Percentiles rank a stretch among this genome's conserved stretches.
phyloP scores from a whole-genome alignment of 176 grass and related monocot species.

The Hsuehochloa calcarea region DNA sequence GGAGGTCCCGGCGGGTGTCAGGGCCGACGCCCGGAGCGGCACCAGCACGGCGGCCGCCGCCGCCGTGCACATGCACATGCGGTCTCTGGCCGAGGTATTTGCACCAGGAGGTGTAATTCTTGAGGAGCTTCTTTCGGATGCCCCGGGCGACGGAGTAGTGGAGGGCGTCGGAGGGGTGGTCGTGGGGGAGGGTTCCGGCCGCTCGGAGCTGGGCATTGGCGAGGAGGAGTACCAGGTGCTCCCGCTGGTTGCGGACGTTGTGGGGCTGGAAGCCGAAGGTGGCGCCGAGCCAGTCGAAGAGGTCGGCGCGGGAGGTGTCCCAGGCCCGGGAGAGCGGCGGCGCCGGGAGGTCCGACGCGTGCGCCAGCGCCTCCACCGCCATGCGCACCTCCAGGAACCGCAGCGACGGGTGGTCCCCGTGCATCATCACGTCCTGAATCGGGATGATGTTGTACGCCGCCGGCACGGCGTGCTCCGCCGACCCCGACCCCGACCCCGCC shows the following conservation, averaged over 20 bases:
- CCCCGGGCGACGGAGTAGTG: constrained; percentile 42
- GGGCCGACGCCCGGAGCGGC: neutral
- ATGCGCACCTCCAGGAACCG: constrained; percentile 82
- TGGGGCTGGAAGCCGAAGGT: constrained; percentile 88
- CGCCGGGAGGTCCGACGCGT: constrained; percentile 49
- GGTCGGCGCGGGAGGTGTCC: constrained; percentile 48
- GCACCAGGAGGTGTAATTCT: constrained; percentile 84
- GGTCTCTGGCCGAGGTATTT: constrained; percentile 64
- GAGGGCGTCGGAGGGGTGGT: constrained; percentile 61
- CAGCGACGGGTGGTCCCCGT: constrained; percentile 59
- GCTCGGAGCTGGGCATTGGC: constrained; percentile 88
- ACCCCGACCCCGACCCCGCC: neutral
- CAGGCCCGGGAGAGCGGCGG: constrained; percentile 39
- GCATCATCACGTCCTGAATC: constrained; percentile 68
- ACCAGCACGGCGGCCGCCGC: neutral
- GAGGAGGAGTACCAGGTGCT: constrained; percentile 96
- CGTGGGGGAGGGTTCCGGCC: neutral
- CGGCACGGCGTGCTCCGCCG: constrained; percentile 5
- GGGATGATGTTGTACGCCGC: constrained; percentile 92
- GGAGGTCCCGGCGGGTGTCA: constrained; percentile 61
- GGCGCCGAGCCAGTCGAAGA: constrained; percentile 89
- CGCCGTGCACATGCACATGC: constrained; percentile 40
- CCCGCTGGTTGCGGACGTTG: constrained; percentile 90
- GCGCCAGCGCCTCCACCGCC: constrained; percentile 55
- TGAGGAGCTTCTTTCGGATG: constrained; percentile 77